Conservation (phyloP, 768 basidiomycete species). For the Rhizopogon vinicolor region DNA sequence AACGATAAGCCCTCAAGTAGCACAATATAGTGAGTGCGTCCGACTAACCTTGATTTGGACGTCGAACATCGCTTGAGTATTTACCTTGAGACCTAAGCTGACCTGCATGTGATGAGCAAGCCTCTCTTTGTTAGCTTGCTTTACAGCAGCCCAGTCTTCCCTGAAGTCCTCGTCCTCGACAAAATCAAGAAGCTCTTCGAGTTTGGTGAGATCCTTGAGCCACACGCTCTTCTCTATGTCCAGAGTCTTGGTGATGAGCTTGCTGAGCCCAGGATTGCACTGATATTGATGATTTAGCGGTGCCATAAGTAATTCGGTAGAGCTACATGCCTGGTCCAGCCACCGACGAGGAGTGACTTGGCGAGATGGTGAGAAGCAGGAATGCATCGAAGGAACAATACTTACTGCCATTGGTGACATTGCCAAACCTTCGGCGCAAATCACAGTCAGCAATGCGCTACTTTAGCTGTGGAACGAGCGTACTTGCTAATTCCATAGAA, state of each 20-base stretch:
- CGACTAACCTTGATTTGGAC: constrained; percentile 76
- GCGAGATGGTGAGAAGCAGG: not conserved
- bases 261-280: constrained; percentile 88
- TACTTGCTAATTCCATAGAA: constrained; percentile 83
- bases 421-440: constrained; percentile 51
- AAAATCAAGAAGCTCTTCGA: constrained; percentile 72
- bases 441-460: constrained; percentile 9
- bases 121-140: constrained; percentile 87
- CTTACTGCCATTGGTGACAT: constrained; percentile 91
- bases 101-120: constrained; percentile 72
- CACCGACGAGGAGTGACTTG: constrained; percentile 88
- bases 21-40: not conserved
- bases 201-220: constrained; percentile 78
- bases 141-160: constrained; percentile 77
- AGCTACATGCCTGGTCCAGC: constrained; percentile 64
- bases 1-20: not conserved
- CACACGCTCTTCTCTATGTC: constrained; percentile 70
- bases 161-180: constrained; percentile 74
- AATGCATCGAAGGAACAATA: constrained; percentile 8
- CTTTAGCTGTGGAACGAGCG: not conserved
- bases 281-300: constrained; percentile 6
- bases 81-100: constrained; percentile 65
- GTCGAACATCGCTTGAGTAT: constrained; percentile 81
- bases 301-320: not conserved
- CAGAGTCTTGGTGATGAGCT: constrained; percentile 81